Base-by-base conservation (phyloP, 768 basidiomycete species). In the Pilatotrama ljubarskyi region DNA sequence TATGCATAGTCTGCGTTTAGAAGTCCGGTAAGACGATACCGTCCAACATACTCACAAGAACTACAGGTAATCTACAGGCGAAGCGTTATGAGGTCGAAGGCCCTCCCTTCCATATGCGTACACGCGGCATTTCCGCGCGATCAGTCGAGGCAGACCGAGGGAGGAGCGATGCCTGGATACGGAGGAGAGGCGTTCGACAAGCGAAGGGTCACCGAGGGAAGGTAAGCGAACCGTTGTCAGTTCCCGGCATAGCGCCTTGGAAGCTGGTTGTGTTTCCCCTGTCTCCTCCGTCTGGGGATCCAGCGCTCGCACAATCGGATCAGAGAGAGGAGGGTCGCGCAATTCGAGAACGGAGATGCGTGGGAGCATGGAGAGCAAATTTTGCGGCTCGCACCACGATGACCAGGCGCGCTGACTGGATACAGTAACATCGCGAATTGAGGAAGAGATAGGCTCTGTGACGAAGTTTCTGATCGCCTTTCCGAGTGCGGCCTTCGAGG, bases 351-450 rank as follows among this genome's bases (percentile, higher is more conserved):
- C 10, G n/a, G 42, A 36, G 3, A 46, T 9, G 15, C 36, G 25
- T 1, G 60, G 54, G 2, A 61, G 36, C 17, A 51, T 10, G 18
- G 36, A 29, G 13, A 61, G 55, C 0, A 61, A 43, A 11, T 42
- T 3, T 2, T 11, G 18, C 2, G 61, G 43, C 14, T 57, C 61
- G 44, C 61, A 62, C 61, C 61, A 62, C 32, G 55, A 17, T 17
- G 55, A 40, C 61, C 61, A 62, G 1, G 26, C 35, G 1, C 61
- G 61, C 13, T 62, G 55, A 29, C 61, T 52, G 5, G 50, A 36
- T 1, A 62, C 35, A 14, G 44, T 14, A 10, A 62, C 38, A 1
- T 47, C 25, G 9, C 51, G 50, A 29, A 54, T 22, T 4, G 51
- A 18, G 3, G 49, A 13, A 3, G 25, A 13, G 17, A 24, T 22